Conservation (phyloP, 73 alveolate genomes). For the Stentor roeselii region DNA sequence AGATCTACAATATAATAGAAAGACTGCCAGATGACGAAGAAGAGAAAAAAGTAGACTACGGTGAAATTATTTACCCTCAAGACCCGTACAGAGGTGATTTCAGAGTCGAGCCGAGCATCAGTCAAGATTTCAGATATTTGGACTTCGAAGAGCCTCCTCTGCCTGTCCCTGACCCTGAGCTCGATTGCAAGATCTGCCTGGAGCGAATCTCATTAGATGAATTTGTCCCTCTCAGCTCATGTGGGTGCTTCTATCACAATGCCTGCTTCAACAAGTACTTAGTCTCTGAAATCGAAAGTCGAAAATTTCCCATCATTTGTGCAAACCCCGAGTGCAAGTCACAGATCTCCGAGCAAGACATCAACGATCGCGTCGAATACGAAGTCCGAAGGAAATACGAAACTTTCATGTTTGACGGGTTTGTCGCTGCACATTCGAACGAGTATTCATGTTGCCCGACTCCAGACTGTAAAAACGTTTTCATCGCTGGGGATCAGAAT, state of each 20-base stretch:
- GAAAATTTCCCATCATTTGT: slow-evolving; percentile 47
- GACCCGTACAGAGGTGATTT: no score
- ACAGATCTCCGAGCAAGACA: slow-evolving; percentile 43
- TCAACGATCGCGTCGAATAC: slow-evolving; percentile 33
- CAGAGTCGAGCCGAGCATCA: no score
- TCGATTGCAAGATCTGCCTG: not conserved
- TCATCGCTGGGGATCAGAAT: slow-evolving; percentile 44
- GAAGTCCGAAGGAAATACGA: slow-evolving; percentile 39
- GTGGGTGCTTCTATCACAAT: not conserved
- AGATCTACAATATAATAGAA: no score
- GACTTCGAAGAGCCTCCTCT: no score
- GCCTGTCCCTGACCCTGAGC: no score
- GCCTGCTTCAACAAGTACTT: not conserved
- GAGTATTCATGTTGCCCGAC: slow-evolving; percentile 80
- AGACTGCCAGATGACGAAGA: no score
- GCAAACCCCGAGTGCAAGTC: slow-evolving; percentile 46
- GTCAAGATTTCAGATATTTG: no score
- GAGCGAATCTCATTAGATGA: not conserved
- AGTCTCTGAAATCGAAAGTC: not conserved
- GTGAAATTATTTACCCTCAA: no score
- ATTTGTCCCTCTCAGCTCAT: not conserved
- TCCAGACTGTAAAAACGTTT: slow-evolving; percentile 62
- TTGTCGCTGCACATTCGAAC: slow-evolving; percentile 51
- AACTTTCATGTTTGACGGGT: slow-evolving; percentile 30
- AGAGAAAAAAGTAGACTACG: no score